Percentiles rank a stretch among this genome's conserved stretches.
phyloP scores from a whole-genome alignment of 2,329 filamentous ascomycete species.

The Chrysosporium queenslandicum region DNA sequence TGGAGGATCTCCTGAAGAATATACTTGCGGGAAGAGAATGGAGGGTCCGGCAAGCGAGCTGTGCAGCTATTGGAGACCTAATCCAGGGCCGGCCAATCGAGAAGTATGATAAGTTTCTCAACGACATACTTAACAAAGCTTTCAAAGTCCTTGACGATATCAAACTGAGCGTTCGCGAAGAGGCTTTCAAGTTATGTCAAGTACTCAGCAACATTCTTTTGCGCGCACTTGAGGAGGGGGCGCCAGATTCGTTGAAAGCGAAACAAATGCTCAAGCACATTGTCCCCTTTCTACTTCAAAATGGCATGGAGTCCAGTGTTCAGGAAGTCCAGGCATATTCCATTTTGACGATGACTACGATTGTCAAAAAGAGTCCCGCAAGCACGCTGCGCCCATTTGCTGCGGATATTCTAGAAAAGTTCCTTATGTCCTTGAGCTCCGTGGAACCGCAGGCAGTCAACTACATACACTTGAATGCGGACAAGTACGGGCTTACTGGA shows the following conservation, averaged over 20 bases:
- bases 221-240: constrained; percentile 71
- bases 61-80: constrained; percentile 77
- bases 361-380: constrained; percentile 78
- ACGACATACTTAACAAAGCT: constrained; percentile 72
- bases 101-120: constrained; percentile 74
- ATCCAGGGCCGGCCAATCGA: constrained; percentile 67
- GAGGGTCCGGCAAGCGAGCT: constrained; percentile 86
- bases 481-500: constrained; percentile 70
- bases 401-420: constrained; percentile 66
- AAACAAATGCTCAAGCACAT: constrained; percentile 74
- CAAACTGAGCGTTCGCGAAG: constrained; percentile 75
- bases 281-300: constrained; percentile 77
- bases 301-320: constrained; percentile 78
- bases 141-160: constrained; percentile 94
- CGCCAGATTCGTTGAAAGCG: constrained; percentile 54
- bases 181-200: constrained; percentile 73
- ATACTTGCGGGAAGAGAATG: constrained; percentile 77
- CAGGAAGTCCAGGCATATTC: constrained; percentile 80
- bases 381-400: constrained; percentile 69
- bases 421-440: constrained; percentile 73
- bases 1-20: constrained; percentile 74
- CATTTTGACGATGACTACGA: constrained; percentile 70
- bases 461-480: constrained; percentile 81
- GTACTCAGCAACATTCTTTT: constrained; percentile 76
- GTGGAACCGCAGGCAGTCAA: constrained; percentile 84